phyloP scores from a whole-genome alignment of 768 basidiomycete species.

The Mrakia gelida region DNA sequence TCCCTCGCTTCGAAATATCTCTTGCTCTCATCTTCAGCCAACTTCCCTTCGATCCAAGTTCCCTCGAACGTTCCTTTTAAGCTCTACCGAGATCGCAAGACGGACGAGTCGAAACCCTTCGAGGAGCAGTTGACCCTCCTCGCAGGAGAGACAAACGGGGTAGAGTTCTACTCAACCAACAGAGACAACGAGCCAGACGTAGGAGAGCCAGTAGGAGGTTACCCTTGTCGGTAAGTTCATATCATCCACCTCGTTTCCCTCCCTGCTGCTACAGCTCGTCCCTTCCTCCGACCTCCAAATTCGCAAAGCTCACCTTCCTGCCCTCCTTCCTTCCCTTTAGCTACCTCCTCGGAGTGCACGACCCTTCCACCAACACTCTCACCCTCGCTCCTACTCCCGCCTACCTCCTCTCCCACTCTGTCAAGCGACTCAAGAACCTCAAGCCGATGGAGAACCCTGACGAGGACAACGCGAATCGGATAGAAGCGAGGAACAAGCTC shows the following conservation, averaged over 20 bases:
- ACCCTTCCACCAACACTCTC: slow-evolving; percentile 68
- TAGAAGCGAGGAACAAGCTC: slow-evolving; percentile 66
- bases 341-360: slow-evolving; percentile 78
- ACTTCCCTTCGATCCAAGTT: slow-evolving; percentile 63
- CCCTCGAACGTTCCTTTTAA: slow-evolving; percentile 59
- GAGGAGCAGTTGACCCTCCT: slow-evolving; percentile 50
- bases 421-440: slow-evolving; percentile 69
- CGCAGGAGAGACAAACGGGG: slow-evolving; percentile 74
- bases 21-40: slow-evolving; percentile 46
- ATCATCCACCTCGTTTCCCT: no score
- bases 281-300: not conserved
- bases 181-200: slow-evolving; percentile 42
- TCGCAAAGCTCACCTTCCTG: not conserved
- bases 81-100: slow-evolving; percentile 50
- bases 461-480: slow-evolving; percentile 45
- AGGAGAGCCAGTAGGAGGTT: slow-evolving; percentile 21
- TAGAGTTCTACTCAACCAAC: slow-evolving; percentile 72
- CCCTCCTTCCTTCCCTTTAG: slow-evolving; percentile 45
- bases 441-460: not conserved
- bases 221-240: slow-evolving; percentile 18
- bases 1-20: no score
- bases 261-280: not conserved
- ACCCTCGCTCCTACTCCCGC: slow-evolving; percentile 59
- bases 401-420: slow-evolving; percentile 65
- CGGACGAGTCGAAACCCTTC: slow-evolving; percentile 27